Evolutionary conservation across 176 grass and related monocot species (phyloP).

Genomic region (Hsuehochloa calcarea): DNA sequence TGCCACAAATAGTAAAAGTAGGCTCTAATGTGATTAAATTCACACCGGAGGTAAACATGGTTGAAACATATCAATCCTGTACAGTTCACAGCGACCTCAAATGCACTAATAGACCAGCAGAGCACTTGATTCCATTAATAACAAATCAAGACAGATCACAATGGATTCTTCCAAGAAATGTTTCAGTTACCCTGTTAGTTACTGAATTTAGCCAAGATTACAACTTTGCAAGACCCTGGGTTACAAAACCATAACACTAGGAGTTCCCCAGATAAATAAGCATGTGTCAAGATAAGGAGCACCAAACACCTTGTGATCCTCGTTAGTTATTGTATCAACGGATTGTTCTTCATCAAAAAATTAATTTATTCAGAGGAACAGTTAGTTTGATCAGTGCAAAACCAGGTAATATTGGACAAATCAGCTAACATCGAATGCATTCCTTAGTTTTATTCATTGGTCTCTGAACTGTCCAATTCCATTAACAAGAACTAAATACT

Average conservation of each 20-base stretch:
- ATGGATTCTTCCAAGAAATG: background rate
- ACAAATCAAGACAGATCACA: background rate
- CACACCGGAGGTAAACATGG: background rate
- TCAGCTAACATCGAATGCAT: background rate
- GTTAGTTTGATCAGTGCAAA: slow-evolving; percentile 8
- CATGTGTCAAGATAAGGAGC: background rate
- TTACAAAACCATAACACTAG: background rate
- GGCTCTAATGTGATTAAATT: background rate
- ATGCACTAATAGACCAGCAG: background rate
- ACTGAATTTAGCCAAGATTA: slow-evolving; percentile 4
- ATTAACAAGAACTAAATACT: background rate
- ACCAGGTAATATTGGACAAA: background rate
- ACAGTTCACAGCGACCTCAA: background rate
- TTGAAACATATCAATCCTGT: background rate
- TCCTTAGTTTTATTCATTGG: background rate
- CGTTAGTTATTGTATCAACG: background rate
- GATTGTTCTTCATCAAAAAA: background rate
- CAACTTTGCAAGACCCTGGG: background rate
- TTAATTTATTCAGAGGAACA: background rate
- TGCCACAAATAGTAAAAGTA: background rate
- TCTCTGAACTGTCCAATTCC: background rate
- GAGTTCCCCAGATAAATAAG: background rate
- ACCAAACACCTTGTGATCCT: background rate
- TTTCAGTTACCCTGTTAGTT: background rate
- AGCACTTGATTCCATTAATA: background rate